A percentile compares a stretch with the other conserved stretches of the same genome.
phyloP scores from a whole-genome alignment of 306 rosid species.

The Lagenaria siceraria region DNA sequence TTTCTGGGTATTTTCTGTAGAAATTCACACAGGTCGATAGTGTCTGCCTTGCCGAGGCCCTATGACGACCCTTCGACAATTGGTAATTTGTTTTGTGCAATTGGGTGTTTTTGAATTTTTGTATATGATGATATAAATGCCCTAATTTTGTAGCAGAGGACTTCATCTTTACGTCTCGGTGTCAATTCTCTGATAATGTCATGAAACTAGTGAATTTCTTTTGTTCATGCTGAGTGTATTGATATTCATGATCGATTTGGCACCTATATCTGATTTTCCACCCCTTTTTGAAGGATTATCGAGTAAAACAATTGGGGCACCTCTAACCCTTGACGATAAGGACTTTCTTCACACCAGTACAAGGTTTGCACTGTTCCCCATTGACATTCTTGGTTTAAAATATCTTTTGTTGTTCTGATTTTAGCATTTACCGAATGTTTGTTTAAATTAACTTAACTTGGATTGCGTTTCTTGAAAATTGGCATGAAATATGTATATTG shows the following conservation, averaged over 20 bases:
- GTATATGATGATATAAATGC: background rate
- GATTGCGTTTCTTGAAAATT: background rate
- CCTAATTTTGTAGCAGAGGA: background rate
- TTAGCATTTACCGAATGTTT: background rate
- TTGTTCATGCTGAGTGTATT: background rate
- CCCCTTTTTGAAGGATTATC: conserved; percentile 44
- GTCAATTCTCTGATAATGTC: background rate
- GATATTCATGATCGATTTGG: background rate
- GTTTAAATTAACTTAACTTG: background rate
- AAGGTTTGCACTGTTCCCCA: conserved; percentile 29
- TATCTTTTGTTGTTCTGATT: background rate
- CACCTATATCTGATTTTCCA: background rate
- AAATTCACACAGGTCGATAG: conserved; percentile 24
- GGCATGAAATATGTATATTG: background rate
- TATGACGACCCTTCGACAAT: conserved; percentile 29
- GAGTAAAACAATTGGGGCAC: conserved; percentile 31
- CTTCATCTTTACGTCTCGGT: background rate
- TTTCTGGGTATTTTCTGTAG: conserved; percentile 16
- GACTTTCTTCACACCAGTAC: conserved; percentile 35
- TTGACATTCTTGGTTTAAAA: conserved; percentile 8
- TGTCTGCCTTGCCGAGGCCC: conserved; percentile 41
- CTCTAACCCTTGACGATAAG: conserved; percentile 36
- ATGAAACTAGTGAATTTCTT: background rate
- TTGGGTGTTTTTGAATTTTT: background rate
- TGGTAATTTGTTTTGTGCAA: conserved; percentile 27